These are phyloP conservation scores for Auricularia cornea DNA, from an alignment of 768 basidiomycete genomes.

Conservation along the genomic window DNA sequence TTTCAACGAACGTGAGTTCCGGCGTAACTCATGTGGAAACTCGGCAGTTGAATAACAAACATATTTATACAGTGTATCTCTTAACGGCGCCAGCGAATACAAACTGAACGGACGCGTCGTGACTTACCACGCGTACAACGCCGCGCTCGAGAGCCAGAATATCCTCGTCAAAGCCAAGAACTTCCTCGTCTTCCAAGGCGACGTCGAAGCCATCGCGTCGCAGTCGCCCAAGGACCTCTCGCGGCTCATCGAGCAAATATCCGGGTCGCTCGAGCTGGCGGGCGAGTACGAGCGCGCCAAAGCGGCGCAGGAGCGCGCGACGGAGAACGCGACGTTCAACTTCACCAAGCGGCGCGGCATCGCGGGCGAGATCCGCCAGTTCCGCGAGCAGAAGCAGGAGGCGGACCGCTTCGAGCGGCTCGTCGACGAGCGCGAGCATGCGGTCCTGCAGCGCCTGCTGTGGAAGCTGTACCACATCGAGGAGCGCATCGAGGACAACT, in stretches of 20 bases:
- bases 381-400: conserved; percentile 93
- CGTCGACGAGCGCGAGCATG: conserved; percentile 65
- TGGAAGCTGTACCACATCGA: conserved; percentile 90
- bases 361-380: conserved; percentile 91
- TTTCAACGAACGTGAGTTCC: conserved; percentile 84
- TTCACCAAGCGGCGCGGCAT: conserved; percentile 92
- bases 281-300: conserved; percentile 85
- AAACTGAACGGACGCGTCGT: conserved; percentile 73
- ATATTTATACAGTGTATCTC: conserved; percentile 69
- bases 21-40: not conserved
- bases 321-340: conserved; percentile 90
- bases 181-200: conserved; percentile 98
- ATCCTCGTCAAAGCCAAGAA: conserved; percentile 99
- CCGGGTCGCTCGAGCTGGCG: conserved; percentile 85
- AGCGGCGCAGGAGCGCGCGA: conserved; percentile 78
- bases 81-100: conserved; percentile 84
- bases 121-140: conserved; percentile 83
- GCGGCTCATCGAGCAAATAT: conserved; percentile 89
- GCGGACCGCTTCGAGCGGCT: conserved; percentile 80
- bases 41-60: not conserved
- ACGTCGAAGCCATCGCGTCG: conserved; percentile 95
- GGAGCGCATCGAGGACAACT: conserved; percentile 65
- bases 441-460: conserved; percentile 72
- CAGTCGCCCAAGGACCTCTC: conserved; percentile 88
- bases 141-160: conserved; percentile 79